Percentiles rank a stretch among this genome's conserved stretches.
Evolutionary conservation across 2,329 filamentous ascomycete genomes (phyloP).

Genomic region (Talaromyces sp.): DNA sequence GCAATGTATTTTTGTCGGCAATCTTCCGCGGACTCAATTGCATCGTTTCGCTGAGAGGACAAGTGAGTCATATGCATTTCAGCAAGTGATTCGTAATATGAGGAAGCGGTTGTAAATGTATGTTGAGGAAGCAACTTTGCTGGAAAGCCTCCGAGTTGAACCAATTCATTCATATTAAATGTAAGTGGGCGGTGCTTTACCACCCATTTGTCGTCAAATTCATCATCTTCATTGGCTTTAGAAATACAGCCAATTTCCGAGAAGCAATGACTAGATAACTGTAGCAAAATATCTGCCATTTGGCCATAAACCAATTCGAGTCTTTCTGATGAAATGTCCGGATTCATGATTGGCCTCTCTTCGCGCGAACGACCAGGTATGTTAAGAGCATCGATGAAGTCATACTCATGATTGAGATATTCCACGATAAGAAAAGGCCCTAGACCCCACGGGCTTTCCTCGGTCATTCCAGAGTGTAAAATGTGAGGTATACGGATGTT

Average conservation of each 20-base stretch:
- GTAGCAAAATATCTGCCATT: constrained; percentile 23
- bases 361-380: not conserved
- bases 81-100: constrained; percentile 25
- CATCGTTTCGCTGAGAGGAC: constrained; percentile 24
- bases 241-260: constrained; percentile 18
- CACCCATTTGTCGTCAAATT: constrained; percentile 1
- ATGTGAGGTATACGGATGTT: constrained; percentile 17
- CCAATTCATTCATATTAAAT: constrained; percentile 24
- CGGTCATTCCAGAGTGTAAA: not conserved
- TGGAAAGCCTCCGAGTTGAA: constrained; percentile 21
- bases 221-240: constrained; percentile 9
- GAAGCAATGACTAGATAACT: constrained; percentile 24
- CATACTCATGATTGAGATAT: not conserved
- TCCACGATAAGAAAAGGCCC: not conserved
- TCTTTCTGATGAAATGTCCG: constrained; percentile 18
- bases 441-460: not conserved
- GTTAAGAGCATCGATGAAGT: not conserved
- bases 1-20: constrained; percentile 25
- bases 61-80: constrained; percentile 23
- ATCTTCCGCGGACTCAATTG: constrained; percentile 18
- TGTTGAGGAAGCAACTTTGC: constrained; percentile 14
- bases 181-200: constrained; percentile 13
- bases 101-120: constrained; percentile 19
- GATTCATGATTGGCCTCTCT: not conserved
- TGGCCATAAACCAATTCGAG: constrained; percentile 15